Evolutionary conservation across 1,139 yeast genomes (phyloP), one percentile per base, ranked within the genome.

Genomic region (Magnusiomyces tetraspermus): DNA sequence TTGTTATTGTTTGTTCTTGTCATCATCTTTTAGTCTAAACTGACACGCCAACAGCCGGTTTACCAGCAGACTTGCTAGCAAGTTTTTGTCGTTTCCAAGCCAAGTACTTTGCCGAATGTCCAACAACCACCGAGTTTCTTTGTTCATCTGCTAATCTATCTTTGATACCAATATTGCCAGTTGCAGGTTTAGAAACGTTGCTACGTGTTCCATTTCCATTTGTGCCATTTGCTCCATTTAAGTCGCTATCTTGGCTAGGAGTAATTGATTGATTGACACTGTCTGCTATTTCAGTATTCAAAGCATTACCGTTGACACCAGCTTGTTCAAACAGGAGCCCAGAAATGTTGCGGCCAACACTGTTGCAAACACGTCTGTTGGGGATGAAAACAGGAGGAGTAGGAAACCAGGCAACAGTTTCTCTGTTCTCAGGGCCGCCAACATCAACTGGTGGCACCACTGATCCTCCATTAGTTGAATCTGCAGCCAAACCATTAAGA

Each of bases 61-160:
- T n/a, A n/a, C n/a, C n/a, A n/a, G n/a, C n/a, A n/a, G 38, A 6
- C 38, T 33, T 17, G 38, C n/a, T 33, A 4, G 38, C 38, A 8
- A 33, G 38, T 15, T 53, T 52, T 37, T 26, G 46, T 17, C 57
- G 56, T 65, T 81, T 83, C 86, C 87, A 85, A 0, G 85, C 83
- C 61, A 85, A 66, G 63, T 85, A 86, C 63, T 75, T 75, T 1
- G 87, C 85, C 51, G 84, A 77, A 62, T 84, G 90, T 1, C 90
- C 90, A 50, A 83, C 65, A 46, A 71, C 51, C 2, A 51, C 31
- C 13, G 33, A 15, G n/a, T 37, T 57, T n/a, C 54, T 51, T 49
- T 54, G 54, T 30, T 62, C 63, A 51, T 48, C 66, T 61, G 38
- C 60, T 59, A 55, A 61, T 36, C 30, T 28, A 28, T 28, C 11